Conservation (phyloP, 805 yeast species). For the Suhomyces sp. region DNA sequence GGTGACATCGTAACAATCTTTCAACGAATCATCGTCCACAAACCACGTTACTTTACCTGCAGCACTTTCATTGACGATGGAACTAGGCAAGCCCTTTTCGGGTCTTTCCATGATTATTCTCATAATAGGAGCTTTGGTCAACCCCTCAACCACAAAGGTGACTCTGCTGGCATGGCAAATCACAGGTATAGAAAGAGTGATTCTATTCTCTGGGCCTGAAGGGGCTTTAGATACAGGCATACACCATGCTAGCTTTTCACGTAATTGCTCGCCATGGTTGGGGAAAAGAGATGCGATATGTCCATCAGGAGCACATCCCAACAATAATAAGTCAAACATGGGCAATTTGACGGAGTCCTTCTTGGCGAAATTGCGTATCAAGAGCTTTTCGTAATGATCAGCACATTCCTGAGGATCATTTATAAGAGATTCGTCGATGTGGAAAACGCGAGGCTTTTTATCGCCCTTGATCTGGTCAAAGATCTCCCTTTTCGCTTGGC, state of each 20-base stretch:
- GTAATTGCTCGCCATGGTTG: conserved; percentile 72
- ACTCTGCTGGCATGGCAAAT: conserved; percentile 91
- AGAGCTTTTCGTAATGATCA: conserved; percentile 81
- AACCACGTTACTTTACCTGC: conserved; percentile 97
- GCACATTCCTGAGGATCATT: conserved; percentile 90
- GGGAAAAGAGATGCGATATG: conserved; percentile 97
- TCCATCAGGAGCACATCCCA: conserved; percentile 99
- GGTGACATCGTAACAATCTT: conserved; percentile 67
- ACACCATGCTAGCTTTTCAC: conserved; percentile 94
- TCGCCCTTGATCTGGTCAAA: conserved; percentile 64
- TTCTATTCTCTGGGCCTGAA: conserved; percentile 78
- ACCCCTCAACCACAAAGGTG: conserved; percentile 94
- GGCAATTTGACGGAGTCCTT: conserved; percentile 96
- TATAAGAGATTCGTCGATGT: conserved; percentile 73
- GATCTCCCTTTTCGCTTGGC: conserved; percentile 78
- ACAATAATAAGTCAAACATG: conserved; percentile 81
- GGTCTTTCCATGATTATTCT: conserved; percentile 94
- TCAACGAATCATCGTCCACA: conserved; percentile 89
- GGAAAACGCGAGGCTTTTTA: conserved; percentile 68
- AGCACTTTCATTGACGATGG: conserved; percentile 93
- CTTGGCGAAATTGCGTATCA: conserved; percentile 88
- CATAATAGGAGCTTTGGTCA: conserved; percentile 89
- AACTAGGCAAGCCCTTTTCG: conserved; percentile 91
- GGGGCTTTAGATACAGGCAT: conserved; percentile 92
- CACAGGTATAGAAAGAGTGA: conserved; percentile 90